Evolutionary conservation across 2,329 filamentous ascomycete genomes (phyloP), one percentile per base, ranked within the genome.

Genomic region (Corynespora cassiicola): DNA sequence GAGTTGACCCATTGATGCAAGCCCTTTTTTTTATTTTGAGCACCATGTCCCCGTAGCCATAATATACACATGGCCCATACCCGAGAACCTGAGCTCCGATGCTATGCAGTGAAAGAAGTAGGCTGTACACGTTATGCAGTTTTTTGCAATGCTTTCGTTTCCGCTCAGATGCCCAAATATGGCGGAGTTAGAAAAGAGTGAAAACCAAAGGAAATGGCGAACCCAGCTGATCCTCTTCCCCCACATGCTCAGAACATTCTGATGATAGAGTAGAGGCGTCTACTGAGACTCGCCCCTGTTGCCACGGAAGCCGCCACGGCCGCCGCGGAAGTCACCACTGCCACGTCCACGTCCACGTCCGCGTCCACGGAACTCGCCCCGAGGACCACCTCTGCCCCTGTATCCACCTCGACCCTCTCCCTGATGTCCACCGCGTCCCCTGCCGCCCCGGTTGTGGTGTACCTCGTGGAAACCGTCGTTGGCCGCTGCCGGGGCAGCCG

Each of bases 381-480:
- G 62, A 22, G 60, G 61, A 30, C 68, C 64, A 34, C 66, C 67
- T 39, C 69, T 60, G 31, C 81, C 79, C 32, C 79, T 74, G 39
- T 75, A 77, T 56, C 76, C 75, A 39, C 78, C 78, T 36, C 74
- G 75, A 42, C 77, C 77, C 66, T 65, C 65, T 24, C 66, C 64
- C 22, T 65, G 55, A 44, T 58, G 52, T 31, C 64, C 62, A 27
- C 67, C 66, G 26, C 80, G 80, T 58, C 81, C 80, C 41, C 75
- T 70, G 57, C 68, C 66, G 26, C 69, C 66, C 17, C 67, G 66
- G 36, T 51, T 55, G 44, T 68, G 64, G 26, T 63, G 81, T 8
- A 90, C 86, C 58, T 86, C 82, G 43, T 86, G 83, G 76, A 90
- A 90, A 16, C 86, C 87, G 58, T 89, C 87, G 32, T 76, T 72